Percentiles rank a stretch among this genome's conserved stretches.
phyloP scores from a whole-genome alignment of 2,329 filamentous ascomycete species.

The Fonsecaea pugnacius region DNA sequence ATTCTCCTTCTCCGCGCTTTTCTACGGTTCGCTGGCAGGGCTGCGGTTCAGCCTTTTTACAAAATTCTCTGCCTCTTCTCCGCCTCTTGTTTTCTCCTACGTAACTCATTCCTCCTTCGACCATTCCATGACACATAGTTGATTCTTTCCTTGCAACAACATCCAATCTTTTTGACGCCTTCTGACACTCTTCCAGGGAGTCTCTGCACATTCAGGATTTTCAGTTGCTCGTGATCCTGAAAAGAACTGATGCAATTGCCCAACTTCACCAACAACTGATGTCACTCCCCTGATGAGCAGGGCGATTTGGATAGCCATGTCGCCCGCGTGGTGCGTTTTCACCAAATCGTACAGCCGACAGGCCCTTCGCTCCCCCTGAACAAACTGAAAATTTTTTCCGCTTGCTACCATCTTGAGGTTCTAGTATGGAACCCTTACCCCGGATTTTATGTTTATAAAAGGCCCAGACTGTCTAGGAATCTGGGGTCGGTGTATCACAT shows the following conservation, averaged over 20 bases:
- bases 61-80: conserved; percentile 16
- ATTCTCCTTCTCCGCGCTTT: conserved; percentile 16
- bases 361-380: conserved; percentile 1
- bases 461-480: not conserved
- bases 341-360: conserved; percentile 1
- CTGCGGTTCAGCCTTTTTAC: conserved; percentile 18
- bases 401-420: not conserved
- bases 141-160: conserved; percentile 4
- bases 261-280: not conserved
- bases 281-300: not conserved
- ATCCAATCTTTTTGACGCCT: conserved; percentile 20
- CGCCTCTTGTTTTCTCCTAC: conserved; percentile 23
- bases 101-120: conserved; percentile 26
- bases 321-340: not conserved
- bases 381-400: conserved; percentile 5
- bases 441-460: conserved; percentile 12
- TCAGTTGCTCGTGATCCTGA: conserved; percentile 24
- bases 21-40: conserved; percentile 4
- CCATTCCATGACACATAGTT: conserved; percentile 29
- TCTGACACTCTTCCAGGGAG: conserved; percentile 5
- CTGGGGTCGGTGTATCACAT: conserved; percentile 4
- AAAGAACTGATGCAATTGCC: conserved; percentile 11
- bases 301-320: not conserved
- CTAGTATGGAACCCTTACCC: conserved; percentile 3
- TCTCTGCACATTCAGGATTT: conserved; percentile 16